Evolutionary conservation across 768 basidiomycete species (phyloP), one percentile per base, ranked within the genome.

Genomic region (Pluteus cervinus): DNA sequence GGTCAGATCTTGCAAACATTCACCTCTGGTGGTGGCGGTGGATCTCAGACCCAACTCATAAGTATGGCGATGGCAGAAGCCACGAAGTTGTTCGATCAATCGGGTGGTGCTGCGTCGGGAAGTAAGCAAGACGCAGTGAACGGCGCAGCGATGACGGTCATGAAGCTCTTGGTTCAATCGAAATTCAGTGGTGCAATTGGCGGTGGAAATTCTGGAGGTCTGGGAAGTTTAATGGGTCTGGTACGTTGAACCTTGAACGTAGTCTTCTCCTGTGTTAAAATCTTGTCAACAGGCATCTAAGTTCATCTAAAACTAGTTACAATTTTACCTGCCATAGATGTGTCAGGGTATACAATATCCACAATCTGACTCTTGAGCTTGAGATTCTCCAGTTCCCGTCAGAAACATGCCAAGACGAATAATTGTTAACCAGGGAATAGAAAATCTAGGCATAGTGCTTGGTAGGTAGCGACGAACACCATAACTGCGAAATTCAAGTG

Each of bases 41-140:
- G 68, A 31, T 68, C 66, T 34, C 68, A 73, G 54, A 76, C 76
- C 25, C 57, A 92, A 56, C 63, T 93, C 42, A 79, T 94, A 59
- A 83, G 84, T 50, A 58, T 89, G 57, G 90, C 91, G 4, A 89
- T 94, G 87, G 75, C 76, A 0, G 82, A 93, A 48, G 84, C 79
- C 0, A 63, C 73, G 11, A 83, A 86, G 54, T 60, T 88, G 33
- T 85, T 91, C 47, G 86, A 88, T 49, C 61, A 71, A 45, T 68
- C 73, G 17, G 83, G 82, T 14, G 77, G 78, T 6, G 70, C 75
- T 3, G 63, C 76, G 4, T 70, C 74, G 8, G 79, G 81, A 7
- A 71, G 71, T 54, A 87, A 86, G 62, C 89, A 93, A 50, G 86
- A 90, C 50, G 81, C 80, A 7, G 78, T 93, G 51, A 87, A 85